Percentiles rank a stretch among this genome's conserved stretches.
Evolutionary conservation across 1,139 yeast species (phyloP).

Genomic region (Hyphopichia khmerensis): DNA sequence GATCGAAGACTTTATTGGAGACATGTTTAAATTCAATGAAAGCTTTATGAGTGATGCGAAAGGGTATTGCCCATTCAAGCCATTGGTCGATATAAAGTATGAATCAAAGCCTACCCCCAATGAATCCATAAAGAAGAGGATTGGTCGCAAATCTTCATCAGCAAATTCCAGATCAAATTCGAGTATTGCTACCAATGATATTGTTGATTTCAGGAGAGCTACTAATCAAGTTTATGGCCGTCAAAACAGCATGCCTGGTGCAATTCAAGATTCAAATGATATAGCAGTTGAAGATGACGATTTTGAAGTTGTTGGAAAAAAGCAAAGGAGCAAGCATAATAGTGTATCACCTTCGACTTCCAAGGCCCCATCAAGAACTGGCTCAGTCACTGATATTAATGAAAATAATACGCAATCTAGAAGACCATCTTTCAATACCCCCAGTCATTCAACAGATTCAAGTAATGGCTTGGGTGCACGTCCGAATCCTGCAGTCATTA

Average conservation of each 20-base stretch:
- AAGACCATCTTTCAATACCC: constrained; percentile 8
- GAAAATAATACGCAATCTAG: not conserved
- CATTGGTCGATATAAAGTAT: constrained; percentile 44
- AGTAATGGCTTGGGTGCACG: constrained; percentile 6
- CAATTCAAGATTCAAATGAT: constrained; percentile 7
- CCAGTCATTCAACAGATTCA: not conserved
- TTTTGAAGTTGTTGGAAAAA: constrained; percentile 26
- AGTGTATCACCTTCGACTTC: not conserved
- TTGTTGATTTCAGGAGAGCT: constrained; percentile 21
- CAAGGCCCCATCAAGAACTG: not conserved
- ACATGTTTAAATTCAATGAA: constrained; percentile 43
- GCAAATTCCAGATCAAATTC: constrained; percentile 30
- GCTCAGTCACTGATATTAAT: not conserved
- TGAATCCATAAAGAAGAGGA: constrained; percentile 13
- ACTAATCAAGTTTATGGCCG: not conserved
- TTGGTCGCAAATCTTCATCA: constrained; percentile 13
- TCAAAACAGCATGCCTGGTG: not conserved
- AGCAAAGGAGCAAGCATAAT: constrained; percentile 16
- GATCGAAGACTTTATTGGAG: constrained; percentile 29
- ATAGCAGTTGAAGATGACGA: constrained; percentile 28
- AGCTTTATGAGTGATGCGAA: constrained; percentile 48
- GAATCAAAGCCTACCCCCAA: constrained; percentile 15
- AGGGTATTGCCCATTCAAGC: constrained; percentile 43
- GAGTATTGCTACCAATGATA: constrained; percentile 16
- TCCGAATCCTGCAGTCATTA: constrained; percentile 8